These are phyloP conservation scores for Symbiodinium natans DNA, from an alignment of 73 alveolate species.

Conservation along the genomic window DNA sequence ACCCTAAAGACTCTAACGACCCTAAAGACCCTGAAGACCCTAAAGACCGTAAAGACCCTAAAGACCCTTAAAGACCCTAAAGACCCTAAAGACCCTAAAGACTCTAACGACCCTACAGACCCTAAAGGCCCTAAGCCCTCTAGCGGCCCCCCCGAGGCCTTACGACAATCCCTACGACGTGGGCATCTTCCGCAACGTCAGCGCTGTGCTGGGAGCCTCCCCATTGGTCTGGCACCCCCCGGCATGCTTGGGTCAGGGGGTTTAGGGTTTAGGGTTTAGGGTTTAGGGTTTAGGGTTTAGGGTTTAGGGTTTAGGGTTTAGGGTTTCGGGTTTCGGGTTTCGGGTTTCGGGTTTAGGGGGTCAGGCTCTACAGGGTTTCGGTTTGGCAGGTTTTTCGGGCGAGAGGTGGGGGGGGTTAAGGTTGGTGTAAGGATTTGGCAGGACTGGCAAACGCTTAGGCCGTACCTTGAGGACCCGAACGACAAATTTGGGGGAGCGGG, in stretches of 20 bases:
- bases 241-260: neutral
- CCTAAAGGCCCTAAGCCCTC: conserved; percentile 19
- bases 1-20: too few relatives aligned
- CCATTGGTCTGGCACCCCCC: conserved; percentile 54
- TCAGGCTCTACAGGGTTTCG: too few relatives aligned
- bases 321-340: neutral
- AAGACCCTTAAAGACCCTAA: too few relatives aligned
- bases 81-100: too few relatives aligned
- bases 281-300: too few relatives aligned
- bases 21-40: too few relatives aligned
- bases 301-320: neutral
- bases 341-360: neutral
- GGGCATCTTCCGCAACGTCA: conserved; percentile 57
- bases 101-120: too few relatives aligned
- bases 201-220: conserved; percentile 74
- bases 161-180: conserved; percentile 66
- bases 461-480: neutral
- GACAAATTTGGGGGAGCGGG: neutral
- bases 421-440: too few relatives aligned
- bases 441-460: neutral
- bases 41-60: too few relatives aligned
- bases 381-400: too few relatives aligned
- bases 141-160: neutral
- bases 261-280: neutral
- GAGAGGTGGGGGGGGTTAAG: too few relatives aligned